Base-by-base conservation (phyloP, 345 rosid species). In the Rhodomyrtus tomentosa region DNA sequence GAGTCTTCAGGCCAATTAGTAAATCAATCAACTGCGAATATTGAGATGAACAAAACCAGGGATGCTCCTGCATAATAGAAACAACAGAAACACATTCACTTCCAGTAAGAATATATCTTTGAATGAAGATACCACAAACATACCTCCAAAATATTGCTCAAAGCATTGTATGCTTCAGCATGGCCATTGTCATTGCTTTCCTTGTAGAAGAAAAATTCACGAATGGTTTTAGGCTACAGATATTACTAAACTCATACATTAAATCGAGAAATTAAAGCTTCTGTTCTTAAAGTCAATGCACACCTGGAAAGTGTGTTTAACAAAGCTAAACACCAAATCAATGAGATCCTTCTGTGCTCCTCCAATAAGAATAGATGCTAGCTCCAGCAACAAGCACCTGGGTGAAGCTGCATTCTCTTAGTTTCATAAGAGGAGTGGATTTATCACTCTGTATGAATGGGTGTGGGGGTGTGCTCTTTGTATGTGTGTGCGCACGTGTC, bases 71-170 rank as follows among this genome's bases (percentile, higher is more conserved):
- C 89, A 88, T 72, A 88, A 86, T 82, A 86, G 56, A 50, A 86
- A 32, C 18, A 45, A 68, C 45, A 68, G 24, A 68, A 68, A 68
- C 20, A 18, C 76, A 68, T 8, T 68, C 76, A 68, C 76, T 36
- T 68, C 45, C 45, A 18, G 76, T 8, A 8, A 79, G 81, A 54
- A 89, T 45, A 49, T 86, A 84, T 50, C 80, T 56, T 20, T 54
- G 36, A 56, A 32, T 49, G 76, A 52, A 38, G 53, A 52, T 11
- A 72, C 51, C 36, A 25, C 24, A 83, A 18, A 51, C 54, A 85
- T 81, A 95, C 98, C 98, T 95, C 89, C 82, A 95, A 87, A 84
- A 97, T 87, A 90, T 87, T 95, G 92, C 91, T 88, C 89, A 97
- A 87, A 50, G 95, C 87, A 83, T 86, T 83, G 85, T 95, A 97